These are phyloP conservation scores for Solanum hybrid DNA, from an alignment of 305 asterid species.

Conservation along the genomic window DNA sequence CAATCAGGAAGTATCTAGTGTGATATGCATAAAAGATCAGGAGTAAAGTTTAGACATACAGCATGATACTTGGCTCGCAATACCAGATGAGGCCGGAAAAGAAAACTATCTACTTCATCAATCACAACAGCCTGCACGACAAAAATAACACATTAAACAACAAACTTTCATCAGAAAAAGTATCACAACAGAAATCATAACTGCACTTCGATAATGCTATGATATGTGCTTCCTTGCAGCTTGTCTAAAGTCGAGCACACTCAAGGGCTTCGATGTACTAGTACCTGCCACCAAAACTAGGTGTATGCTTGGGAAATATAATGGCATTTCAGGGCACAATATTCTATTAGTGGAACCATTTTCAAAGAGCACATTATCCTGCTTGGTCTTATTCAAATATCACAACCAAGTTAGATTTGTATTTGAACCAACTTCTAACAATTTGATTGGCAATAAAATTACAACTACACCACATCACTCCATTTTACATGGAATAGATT, in stretches of 20 bases:
- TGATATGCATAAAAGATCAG: constrained; percentile 1
- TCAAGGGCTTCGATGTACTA: background rate
- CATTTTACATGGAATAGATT: background rate
- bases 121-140: constrained; percentile 72
- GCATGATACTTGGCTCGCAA: constrained; percentile 84
- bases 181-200: background rate
- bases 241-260: background rate
- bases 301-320: background rate
- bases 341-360: background rate
- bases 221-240: background rate
- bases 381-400: background rate
- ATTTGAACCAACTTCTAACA: background rate
- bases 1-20: background rate
- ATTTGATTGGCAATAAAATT: background rate
- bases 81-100: constrained; percentile 86
- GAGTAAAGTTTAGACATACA: constrained; percentile 34
- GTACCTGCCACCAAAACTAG: background rate
- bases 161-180: background rate
- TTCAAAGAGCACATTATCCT: background rate
- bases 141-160: background rate
- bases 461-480: background rate
- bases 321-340: background rate
- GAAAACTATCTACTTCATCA: constrained; percentile 89
- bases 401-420: background rate
- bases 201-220: background rate